A percentile compares a stretch with the other conserved stretches of the same genome.
These are phyloP conservation scores for Cladosporium sp. DNA, from an alignment of 2,329 filamentous ascomycete genomes.

Conservation along the genomic window DNA sequence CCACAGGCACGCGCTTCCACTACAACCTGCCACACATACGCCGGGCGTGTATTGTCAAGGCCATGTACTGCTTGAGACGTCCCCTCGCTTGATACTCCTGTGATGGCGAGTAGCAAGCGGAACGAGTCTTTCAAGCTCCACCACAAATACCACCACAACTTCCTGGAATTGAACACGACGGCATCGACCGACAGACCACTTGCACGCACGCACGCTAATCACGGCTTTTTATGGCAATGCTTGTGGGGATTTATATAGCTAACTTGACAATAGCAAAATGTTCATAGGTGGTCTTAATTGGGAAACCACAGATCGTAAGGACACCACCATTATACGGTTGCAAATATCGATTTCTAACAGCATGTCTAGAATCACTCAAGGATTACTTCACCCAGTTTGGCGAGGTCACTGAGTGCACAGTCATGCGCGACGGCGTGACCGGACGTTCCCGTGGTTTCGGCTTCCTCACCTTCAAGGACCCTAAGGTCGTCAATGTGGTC, in stretches of 20 bases:
- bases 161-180: not conserved
- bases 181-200: not conserved
- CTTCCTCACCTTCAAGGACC: constrained; percentile 95
- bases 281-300: constrained; percentile 98
- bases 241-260: not conserved
- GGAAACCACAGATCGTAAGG: constrained; percentile 98
- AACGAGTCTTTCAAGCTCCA: too few relatives aligned
- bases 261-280: constrained; percentile 73
- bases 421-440: constrained; percentile 96
- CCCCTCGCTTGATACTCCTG: too few relatives aligned
- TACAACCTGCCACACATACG: not conserved
- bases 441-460: constrained; percentile 94
- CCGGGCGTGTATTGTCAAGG: too few relatives aligned
- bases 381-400: constrained; percentile 98
- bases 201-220: constrained; percentile 13
- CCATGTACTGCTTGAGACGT: too few relatives aligned
- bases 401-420: constrained; percentile 94
- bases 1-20: not conserved
- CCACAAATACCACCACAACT: too few relatives aligned
- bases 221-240: not conserved
- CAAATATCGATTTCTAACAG: not conserved
- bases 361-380: constrained; percentile 47
- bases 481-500: constrained; percentile 96
- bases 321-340: constrained; percentile 16
- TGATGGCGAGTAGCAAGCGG: not conserved